These are phyloP conservation scores for Paramecium caudatum DNA, from an alignment of 73 alveolate species.

Conservation along the genomic window DNA sequence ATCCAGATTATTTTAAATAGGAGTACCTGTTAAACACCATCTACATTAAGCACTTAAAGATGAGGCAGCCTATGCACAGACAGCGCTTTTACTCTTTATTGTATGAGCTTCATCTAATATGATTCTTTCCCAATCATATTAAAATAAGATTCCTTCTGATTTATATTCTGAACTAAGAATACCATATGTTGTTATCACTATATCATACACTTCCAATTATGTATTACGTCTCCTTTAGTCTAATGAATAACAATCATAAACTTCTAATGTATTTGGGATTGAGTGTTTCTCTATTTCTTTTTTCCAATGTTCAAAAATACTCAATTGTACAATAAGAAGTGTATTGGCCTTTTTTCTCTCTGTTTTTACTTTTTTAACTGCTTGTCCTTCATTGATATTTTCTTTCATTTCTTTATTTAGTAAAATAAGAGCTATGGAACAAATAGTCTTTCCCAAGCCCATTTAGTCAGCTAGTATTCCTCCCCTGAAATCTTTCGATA, in stretches of 20 bases:
- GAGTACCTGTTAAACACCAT: conserved; percentile 77
- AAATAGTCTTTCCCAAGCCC: conserved; percentile 75
- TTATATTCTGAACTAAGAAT: conserved; percentile 49
- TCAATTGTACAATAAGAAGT: conserved; percentile 39
- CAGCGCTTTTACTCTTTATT: conserved; percentile 65
- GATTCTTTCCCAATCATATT: conserved; percentile 69
- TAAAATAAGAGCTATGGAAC: conserved; percentile 45
- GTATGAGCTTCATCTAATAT: conserved; percentile 75
- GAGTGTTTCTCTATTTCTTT: conserved; percentile 68
- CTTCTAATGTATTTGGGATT: not conserved
- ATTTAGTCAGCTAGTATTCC: conserved; percentile 74
- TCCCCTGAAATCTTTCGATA: conserved; percentile 57
- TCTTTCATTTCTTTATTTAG: not conserved
- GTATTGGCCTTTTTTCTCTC: conserved; percentile 38
- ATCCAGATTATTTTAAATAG: conserved; percentile 67
- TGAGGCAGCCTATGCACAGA: conserved; percentile 71
- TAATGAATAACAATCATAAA: conserved; percentile 20
- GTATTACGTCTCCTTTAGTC: not conserved
- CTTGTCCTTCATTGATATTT: not conserved
- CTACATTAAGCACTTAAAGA: conserved; percentile 48
- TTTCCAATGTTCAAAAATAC: conserved; percentile 70
- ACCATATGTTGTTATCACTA: conserved; percentile 73
- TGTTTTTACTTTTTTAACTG: conserved; percentile 53
- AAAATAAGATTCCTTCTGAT: conserved; percentile 20
- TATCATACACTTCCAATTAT: conserved; percentile 63